A percentile compares a stretch with the other conserved stretches of the same genome.
Evolutionary conservation across 2,329 filamentous ascomycete genomes (phyloP).

Genomic region (Talaromyces sp.): DNA sequence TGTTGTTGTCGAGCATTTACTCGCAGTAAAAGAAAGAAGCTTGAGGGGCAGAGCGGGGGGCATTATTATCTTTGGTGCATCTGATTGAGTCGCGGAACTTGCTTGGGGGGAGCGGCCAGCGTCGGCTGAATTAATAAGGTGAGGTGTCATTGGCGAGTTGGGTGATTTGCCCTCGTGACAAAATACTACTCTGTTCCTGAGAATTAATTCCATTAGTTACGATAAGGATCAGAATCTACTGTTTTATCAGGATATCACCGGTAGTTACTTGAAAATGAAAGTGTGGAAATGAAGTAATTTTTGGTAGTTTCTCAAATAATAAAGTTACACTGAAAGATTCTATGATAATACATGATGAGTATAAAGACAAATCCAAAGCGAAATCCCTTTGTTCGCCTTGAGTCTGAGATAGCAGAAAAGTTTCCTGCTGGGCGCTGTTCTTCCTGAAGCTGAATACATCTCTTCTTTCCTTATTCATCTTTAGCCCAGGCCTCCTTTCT

Average conservation of each 20-base stretch:
- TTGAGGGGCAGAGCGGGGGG: conserved; percentile 20
- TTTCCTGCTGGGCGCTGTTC: not conserved
- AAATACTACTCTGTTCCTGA: not conserved
- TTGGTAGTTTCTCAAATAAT: conserved; percentile 6
- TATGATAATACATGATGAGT: conserved; percentile 9
- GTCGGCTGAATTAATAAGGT: conserved; percentile 2
- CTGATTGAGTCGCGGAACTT: not conserved
- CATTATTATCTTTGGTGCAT: conserved; percentile 12
- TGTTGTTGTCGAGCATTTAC: conserved; percentile 2
- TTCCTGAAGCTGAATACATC: not conserved
- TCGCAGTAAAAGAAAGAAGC: conserved; percentile 7
- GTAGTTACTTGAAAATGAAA: not conserved
- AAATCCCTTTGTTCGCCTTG: not conserved
- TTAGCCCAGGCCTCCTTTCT: conserved; percentile 58
- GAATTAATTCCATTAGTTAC: not conserved
- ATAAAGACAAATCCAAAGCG: conserved; percentile 1
- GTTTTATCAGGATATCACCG: not conserved
- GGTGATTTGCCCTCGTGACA: conserved; percentile 1
- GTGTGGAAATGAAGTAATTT: not conserved
- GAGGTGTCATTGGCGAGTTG: conserved; percentile 2
- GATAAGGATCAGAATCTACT: not conserved
- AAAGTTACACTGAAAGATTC: conserved; percentile 9
- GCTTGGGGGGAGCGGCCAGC: conserved; percentile 10
- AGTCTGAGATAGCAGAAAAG: not conserved
- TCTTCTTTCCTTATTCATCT: conserved; percentile 43